Conservation (phyloP, 163 green algal species). For the Coccomyxa subellipsoidea region DNA sequence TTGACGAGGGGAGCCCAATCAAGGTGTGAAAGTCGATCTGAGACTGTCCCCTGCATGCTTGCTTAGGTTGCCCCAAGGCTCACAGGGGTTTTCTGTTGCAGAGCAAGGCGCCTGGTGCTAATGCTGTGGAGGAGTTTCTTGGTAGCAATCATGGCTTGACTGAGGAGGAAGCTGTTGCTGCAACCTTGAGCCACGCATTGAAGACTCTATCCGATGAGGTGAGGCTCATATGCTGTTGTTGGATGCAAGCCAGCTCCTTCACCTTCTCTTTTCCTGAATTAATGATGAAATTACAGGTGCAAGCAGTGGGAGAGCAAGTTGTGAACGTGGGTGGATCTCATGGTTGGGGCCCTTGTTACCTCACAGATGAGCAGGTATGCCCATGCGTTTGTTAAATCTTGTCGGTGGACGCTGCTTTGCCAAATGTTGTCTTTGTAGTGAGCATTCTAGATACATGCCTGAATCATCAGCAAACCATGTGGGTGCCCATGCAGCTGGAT, state of each 20-base stretch:
- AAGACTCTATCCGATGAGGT: background rate
- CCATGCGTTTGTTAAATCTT: too few species aligned
- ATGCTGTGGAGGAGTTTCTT: background rate
- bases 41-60: too few species aligned
- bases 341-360: background rate
- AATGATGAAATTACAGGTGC: too few species aligned
- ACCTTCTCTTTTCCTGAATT: too few species aligned
- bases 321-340: background rate
- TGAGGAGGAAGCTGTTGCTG: background rate
- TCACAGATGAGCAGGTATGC: background rate
- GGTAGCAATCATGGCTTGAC: background rate
- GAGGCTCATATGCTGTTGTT: background rate
- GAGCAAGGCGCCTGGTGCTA: background rate
- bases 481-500: background rate
- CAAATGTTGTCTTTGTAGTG: too few species aligned
- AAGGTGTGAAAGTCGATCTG: background rate
- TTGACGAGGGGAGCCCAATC: slow-evolving; percentile 12
- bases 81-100: background rate
- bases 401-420: too few species aligned
- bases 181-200: background rate
- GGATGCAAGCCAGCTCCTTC: background rate
- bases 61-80: too few species aligned
- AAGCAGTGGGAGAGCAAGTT: background rate
- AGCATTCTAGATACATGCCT: too few species aligned
- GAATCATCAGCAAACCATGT: too few species aligned